phyloP scores from a whole-genome alignment of 2,329 filamentous ascomycete genomes.

The Ophiostoma novo-ulmi region DNA sequence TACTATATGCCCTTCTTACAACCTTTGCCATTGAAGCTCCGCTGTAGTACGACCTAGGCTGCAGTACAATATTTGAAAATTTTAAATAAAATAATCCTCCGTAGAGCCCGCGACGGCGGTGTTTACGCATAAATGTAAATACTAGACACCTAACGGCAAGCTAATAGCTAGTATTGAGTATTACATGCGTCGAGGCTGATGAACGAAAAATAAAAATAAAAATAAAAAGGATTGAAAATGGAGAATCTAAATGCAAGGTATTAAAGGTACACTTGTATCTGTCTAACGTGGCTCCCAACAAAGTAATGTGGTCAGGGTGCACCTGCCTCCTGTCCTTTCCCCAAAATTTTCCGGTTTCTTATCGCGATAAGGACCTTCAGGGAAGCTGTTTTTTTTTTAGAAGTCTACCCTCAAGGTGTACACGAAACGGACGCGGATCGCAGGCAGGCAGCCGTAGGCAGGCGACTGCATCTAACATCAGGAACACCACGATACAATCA shows the following conservation, averaged over 20 bases:
- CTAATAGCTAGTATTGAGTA: too few species aligned
- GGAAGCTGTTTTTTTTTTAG: not conserved
- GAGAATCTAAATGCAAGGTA: not conserved
- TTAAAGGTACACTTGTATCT: not conserved
- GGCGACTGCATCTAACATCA: not conserved
- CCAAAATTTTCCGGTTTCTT: not conserved
- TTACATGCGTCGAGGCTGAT: slow-evolving; percentile 5
- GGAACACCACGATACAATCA: not conserved
- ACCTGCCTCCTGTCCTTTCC: not conserved
- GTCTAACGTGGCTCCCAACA: slow-evolving; percentile 1
- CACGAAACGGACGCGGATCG: too few species aligned
- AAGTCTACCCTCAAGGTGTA: not conserved
- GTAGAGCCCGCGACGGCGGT: slow-evolving; percentile 7
- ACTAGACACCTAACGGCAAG: not conserved
- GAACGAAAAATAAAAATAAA: not conserved
- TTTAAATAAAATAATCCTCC: not conserved
- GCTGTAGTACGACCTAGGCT: not conserved
- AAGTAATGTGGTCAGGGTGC: not conserved
- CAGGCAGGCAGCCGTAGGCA: too few species aligned
- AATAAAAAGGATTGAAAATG: not conserved
- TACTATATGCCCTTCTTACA: too few species aligned
- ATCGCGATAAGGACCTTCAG: not conserved
- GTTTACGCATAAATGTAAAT: not conserved
- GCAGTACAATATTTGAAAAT: not conserved
- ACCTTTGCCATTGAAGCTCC: not conserved